A percentile compares a stretch with the other conserved stretches of the same genome.
phyloP scores from a whole-genome alignment of 768 basidiomycete species.

The Trametes maxima region DNA sequence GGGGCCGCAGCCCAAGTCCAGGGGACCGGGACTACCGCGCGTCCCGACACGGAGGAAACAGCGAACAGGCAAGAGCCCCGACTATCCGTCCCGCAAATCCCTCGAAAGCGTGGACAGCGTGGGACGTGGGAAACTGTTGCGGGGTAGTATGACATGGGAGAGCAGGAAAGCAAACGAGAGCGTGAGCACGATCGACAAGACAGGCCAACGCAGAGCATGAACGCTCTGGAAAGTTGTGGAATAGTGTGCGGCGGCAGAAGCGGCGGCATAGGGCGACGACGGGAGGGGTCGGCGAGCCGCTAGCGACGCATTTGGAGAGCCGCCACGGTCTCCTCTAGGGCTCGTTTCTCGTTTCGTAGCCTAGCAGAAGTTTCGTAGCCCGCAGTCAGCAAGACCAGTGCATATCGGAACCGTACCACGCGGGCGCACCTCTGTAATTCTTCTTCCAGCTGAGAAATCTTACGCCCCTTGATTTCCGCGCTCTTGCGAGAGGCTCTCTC shows the following conservation, averaged over 20 bases:
- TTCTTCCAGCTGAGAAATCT: conserved; percentile 21
- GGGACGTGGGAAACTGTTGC: conserved; percentile 1
- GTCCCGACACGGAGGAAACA: conserved; percentile 21
- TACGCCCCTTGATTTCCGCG: conserved; percentile 24
- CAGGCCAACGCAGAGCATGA: conserved; percentile 14
- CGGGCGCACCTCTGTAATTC: conserved; percentile 21
- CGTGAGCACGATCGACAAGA: conserved; percentile 11
- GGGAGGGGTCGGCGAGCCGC: background rate
- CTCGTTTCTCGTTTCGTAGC: conserved; percentile 17
- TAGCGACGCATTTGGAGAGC: conserved; percentile 16
- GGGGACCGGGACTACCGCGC: background rate
- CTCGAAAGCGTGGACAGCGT: conserved; percentile 16
- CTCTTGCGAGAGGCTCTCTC: conserved; percentile 39
- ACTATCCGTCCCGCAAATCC: conserved; percentile 19
- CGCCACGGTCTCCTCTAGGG: conserved; percentile 22
- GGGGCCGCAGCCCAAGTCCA: conserved; percentile 13
- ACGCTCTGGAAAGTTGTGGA: conserved; percentile 5
- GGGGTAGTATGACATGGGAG: conserved; percentile 4
- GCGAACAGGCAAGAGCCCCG: conserved; percentile 20
- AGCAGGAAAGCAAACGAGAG: conserved; percentile 11
- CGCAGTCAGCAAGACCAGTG: conserved; percentile 11
- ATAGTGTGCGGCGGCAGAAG: background rate
- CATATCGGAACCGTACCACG: conserved; percentile 13
- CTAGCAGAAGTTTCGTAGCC: conserved; percentile 3
- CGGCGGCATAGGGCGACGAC: background rate